These are phyloP conservation scores for Ophiocordyceps polyrhachis-furcata DNA, from an alignment of 2,329 filamentous ascomycete species.

Conservation along the genomic window DNA sequence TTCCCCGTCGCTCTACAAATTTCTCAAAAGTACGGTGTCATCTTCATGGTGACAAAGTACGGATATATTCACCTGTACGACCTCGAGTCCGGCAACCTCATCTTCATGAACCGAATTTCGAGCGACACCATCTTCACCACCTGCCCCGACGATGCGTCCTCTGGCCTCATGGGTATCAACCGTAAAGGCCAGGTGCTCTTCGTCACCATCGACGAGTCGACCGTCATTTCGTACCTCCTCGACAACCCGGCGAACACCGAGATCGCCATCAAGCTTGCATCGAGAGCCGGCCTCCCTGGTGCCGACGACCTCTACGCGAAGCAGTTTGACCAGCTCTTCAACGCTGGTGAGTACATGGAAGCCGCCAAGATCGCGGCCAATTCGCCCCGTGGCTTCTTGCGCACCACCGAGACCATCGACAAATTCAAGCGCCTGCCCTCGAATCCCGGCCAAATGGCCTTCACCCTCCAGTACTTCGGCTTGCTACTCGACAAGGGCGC, in stretches of 20 bases:
- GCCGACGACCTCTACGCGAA: slow-evolving; percentile 85
- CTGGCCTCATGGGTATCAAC: slow-evolving; percentile 87
- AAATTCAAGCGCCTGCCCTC: slow-evolving; percentile 77
- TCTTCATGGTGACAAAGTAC: slow-evolving; percentile 97
- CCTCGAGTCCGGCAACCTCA: slow-evolving; percentile 81
- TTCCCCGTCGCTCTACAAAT: slow-evolving; percentile 98
- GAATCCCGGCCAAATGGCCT: slow-evolving; percentile 71
- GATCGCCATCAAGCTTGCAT: slow-evolving; percentile 90
- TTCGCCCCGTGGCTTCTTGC: slow-evolving; percentile 86
- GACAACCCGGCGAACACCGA: slow-evolving; percentile 90
- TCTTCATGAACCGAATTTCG: slow-evolving; percentile 99
- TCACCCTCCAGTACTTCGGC: slow-evolving; percentile 93
- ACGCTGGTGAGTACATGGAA: slow-evolving; percentile 61
- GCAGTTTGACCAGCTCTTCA: slow-evolving; percentile 80
- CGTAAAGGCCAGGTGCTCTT: slow-evolving; percentile 93
- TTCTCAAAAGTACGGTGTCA: slow-evolving; percentile 86
- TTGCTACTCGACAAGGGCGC: slow-evolving; percentile 90
- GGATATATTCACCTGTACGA: slow-evolving; percentile 99
- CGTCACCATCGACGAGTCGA: slow-evolving; percentile 82
- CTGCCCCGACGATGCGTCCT: slow-evolving; percentile 61
- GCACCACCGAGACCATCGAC: slow-evolving; percentile 88
- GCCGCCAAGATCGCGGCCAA: slow-evolving; percentile 94
- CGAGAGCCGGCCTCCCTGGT: slow-evolving; percentile 79
- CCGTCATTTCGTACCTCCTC: slow-evolving; percentile 82
- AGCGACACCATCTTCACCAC: slow-evolving; percentile 98